These are phyloP conservation scores for Porodaedalea pini DNA, from an alignment of 1,284 basidiomycete genomes.

Conservation along the genomic window DNA sequence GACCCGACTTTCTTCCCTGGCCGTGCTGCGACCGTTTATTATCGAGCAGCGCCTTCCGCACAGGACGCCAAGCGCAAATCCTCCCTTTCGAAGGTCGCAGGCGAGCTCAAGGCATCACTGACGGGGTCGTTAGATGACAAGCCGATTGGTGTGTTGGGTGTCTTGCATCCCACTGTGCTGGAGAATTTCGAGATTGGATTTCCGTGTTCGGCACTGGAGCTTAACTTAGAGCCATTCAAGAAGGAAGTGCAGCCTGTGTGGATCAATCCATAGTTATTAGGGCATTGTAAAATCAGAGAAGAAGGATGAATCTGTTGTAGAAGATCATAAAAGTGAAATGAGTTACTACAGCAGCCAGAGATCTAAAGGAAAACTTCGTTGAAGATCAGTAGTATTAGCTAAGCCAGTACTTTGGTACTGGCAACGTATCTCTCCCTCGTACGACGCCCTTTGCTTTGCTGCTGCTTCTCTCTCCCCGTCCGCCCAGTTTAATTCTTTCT, in stretches of 20 bases:
- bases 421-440: not conserved
- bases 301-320: not conserved
- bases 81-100: slow-evolving; percentile 30
- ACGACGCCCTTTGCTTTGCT: slow-evolving; percentile 5
- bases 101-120: slow-evolving; percentile 37
- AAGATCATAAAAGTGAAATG: not conserved
- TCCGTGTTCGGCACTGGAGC: slow-evolving; percentile 95
- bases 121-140: slow-evolving; percentile 47
- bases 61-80: slow-evolving; percentile 27
- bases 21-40: slow-evolving; percentile 87
- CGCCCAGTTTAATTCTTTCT: not conserved
- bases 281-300: not conserved
- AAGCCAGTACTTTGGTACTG: not conserved
- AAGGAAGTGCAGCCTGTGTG: slow-evolving; percentile 56
- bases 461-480: not conserved
- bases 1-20: slow-evolving; percentile 94
- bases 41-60: slow-evolving; percentile 57
- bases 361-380: not conserved
- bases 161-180: slow-evolving; percentile 88
- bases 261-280: slow-evolving; percentile 23
- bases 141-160: slow-evolving; percentile 80
- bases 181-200: slow-evolving; percentile 90
- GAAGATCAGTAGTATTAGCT: not conserved
- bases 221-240: slow-evolving; percentile 90
- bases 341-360: too few relatives aligned